These are phyloP conservation scores for Cardamine chenopodiifolia DNA, from an alignment of 345 rosid species.

Conservation along the genomic window DNA sequence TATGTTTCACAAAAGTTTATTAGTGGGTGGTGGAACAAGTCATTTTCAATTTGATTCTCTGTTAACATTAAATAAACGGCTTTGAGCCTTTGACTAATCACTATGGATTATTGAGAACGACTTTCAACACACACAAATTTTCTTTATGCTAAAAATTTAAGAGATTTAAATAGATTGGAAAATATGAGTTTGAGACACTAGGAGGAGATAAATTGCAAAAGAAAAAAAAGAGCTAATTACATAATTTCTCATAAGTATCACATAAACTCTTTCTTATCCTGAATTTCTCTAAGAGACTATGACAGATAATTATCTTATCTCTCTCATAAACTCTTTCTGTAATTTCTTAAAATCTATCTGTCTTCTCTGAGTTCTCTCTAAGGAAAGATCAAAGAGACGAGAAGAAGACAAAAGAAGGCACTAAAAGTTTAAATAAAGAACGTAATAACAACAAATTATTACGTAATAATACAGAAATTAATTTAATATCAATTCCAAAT, in stretches of 20 bases:
- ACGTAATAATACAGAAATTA: slow-evolving; percentile 31
- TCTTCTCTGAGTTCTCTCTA: slow-evolving; percentile 9
- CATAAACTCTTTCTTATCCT: not conserved
- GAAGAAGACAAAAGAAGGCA: slow-evolving; percentile 33
- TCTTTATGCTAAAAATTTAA: not conserved
- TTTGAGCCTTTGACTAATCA: slow-evolving; percentile 34
- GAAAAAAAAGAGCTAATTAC: not conserved
- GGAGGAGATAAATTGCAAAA: not conserved
- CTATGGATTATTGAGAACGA: slow-evolving; percentile 18
- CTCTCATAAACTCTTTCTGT: slow-evolving; percentile 6
- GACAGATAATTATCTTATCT: slow-evolving; percentile 27
- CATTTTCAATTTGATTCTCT: slow-evolving; percentile 39
- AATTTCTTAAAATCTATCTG: slow-evolving; percentile 25
- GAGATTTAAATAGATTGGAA: not conserved
- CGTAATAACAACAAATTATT: slow-evolving; percentile 42
- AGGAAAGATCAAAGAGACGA: slow-evolving; percentile 19
- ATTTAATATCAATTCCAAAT: slow-evolving; percentile 27
- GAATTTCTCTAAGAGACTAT: not conserved
- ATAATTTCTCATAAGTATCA: not conserved
- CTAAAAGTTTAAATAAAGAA: slow-evolving; percentile 39
- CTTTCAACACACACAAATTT: not conserved
- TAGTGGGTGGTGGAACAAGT: slow-evolving; percentile 25
- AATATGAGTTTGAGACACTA: not conserved
- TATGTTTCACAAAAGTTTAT: slow-evolving; percentile 18
- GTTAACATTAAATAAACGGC: slow-evolving; percentile 11